These are phyloP conservation scores for Panaeolus papilionaceus DNA, from an alignment of 768 basidiomycete genomes.

Conservation along the genomic window DNA sequence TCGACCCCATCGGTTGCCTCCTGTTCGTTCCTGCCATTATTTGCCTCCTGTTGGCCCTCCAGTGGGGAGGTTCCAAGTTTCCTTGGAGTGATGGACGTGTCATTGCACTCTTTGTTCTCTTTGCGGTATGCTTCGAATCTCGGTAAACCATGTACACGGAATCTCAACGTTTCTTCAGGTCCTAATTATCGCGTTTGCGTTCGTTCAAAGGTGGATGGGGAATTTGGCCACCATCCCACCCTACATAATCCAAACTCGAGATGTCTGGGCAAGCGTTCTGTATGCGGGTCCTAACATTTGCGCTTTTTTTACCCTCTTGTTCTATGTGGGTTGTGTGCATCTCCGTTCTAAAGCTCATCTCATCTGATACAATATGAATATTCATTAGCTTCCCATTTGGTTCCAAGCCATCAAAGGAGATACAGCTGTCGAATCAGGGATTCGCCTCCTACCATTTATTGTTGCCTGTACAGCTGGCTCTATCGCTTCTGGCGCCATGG, in stretches of 20 bases:
- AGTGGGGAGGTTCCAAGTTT: slow-evolving; percentile 53
- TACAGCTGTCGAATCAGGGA: slow-evolving; percentile 16
- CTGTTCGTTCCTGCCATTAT: slow-evolving; percentile 43
- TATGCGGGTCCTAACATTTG: slow-evolving; percentile 12
- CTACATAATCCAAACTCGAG: slow-evolving; percentile 17
- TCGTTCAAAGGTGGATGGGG: slow-evolving; percentile 16
- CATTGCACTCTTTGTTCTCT: slow-evolving; percentile 28
- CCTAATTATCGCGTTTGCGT: slow-evolving; percentile 11
- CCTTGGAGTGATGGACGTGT: slow-evolving; percentile 49
- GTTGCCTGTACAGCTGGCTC: slow-evolving; percentile 14
- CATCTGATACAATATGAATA: neutral
- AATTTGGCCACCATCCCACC: slow-evolving; percentile 19
- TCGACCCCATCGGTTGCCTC: slow-evolving; percentile 47
- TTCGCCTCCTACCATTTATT: slow-evolving; percentile 18
- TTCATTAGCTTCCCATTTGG: slow-evolving; percentile 15
- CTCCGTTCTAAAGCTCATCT: neutral
- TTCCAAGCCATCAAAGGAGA: slow-evolving; percentile 21
- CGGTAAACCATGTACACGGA: neutral
- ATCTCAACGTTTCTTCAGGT: neutral
- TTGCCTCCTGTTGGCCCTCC: slow-evolving; percentile 47
- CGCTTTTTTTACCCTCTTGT: slow-evolving; percentile 19
- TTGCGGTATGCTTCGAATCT: neutral
- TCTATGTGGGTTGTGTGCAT: neutral
- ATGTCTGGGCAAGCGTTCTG: slow-evolving; percentile 12
- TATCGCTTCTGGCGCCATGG: slow-evolving; percentile 12